Evolutionary conservation across 495 filamentous ascomycete species (phyloP).

Genomic region (Hyaloscypha finlandica): DNA sequence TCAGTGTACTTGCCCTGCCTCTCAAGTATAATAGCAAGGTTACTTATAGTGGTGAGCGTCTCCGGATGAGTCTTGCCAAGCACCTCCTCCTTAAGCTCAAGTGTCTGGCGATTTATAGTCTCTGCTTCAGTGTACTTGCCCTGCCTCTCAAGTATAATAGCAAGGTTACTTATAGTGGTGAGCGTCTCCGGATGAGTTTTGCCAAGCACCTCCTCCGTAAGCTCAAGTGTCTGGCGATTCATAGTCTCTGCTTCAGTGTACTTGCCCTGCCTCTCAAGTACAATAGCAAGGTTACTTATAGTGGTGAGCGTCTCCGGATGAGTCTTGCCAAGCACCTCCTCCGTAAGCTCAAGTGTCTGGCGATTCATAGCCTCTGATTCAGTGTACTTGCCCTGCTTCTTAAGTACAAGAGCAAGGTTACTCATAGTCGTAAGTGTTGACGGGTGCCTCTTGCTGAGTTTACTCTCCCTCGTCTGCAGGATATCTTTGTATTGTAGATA

Average conservation of each 20-base stretch:
- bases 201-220: slow-evolving; percentile 11
- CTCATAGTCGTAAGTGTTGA: too few relatives aligned
- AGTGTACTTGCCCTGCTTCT: slow-evolving; percentile 35
- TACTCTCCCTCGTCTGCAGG: slow-evolving; percentile 12
- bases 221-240: slow-evolving; percentile 10
- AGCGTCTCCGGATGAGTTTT: not conserved
- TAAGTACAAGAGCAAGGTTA: slow-evolving; percentile 27
- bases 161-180: too few relatives aligned
- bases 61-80: too few relatives aligned
- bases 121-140: too few relatives aligned
- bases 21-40: too few relatives aligned
- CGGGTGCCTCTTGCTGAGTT: slow-evolving; percentile 7
- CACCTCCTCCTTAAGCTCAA: too few relatives aligned
- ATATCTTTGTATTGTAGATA: slow-evolving; percentile 6
- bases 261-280: slow-evolving; percentile 6
- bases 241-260: slow-evolving; percentile 19
- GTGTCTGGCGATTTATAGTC: too few relatives aligned
- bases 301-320: slow-evolving; percentile 12
- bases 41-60: too few relatives aligned
- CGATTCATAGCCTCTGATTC: slow-evolving; percentile 35
- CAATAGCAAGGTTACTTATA: slow-evolving; percentile 4
- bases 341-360: slow-evolving; percentile 26
- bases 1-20: slow-evolving; percentile 19
- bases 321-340: slow-evolving; percentile 5
- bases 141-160: too few relatives aligned